Conservation (phyloP, 257 asterid species). For the Capsicum pubescens region DNA sequence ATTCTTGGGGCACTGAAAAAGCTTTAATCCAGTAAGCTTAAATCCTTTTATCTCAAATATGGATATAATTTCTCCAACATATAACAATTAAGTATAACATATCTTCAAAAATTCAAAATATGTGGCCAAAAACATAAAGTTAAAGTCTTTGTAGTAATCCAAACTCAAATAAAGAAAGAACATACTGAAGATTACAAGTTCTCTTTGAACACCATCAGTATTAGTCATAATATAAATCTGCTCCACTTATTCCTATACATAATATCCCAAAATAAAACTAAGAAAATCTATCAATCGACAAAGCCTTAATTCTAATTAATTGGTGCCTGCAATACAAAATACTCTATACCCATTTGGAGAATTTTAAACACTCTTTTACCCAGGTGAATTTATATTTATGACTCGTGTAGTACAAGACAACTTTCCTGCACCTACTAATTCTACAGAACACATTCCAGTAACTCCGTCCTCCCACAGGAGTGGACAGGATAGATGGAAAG, state of each 20-base stretch:
- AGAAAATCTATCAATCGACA: neutral
- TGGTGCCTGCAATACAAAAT: neutral
- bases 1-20: conserved; percentile 78
- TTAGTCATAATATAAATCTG: conserved; percentile 85
- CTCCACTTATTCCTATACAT: conserved; percentile 63
- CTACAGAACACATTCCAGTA: no score
- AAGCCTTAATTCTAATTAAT: neutral
- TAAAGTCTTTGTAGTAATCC: neutral
- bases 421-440: no score
- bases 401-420: no score
- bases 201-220: conserved; percentile 96
- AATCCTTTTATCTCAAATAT: conserved; percentile 96
- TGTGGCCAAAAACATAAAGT: neutral
- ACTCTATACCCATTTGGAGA: neutral
- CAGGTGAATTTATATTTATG: neutral
- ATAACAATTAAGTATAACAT: neutral
- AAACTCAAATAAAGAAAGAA: conserved; percentile 29
- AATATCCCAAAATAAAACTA: neutral
- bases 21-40: conserved; percentile 83
- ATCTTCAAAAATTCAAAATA: neutral
- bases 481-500: no score
- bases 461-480: no score
- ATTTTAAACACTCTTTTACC: no score
- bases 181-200: conserved; percentile 69
- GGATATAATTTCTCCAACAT: conserved; percentile 92